Evolutionary conservation across 2,329 filamentous ascomycete genomes (phyloP).

Genomic region (Fusarium sublunatum): DNA sequence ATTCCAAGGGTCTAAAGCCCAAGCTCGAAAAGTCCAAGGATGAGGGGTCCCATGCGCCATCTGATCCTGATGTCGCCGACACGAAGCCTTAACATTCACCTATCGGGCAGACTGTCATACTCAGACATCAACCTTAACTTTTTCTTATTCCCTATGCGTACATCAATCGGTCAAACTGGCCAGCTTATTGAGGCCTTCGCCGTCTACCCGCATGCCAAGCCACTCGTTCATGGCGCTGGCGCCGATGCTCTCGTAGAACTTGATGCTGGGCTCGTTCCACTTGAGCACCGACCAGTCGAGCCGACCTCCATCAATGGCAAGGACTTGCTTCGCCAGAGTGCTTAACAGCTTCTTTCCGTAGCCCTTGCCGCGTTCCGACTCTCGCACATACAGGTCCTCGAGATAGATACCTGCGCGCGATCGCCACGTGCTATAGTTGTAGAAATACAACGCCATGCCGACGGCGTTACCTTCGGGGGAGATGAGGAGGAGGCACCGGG

Average conservation of each 20-base stretch:
- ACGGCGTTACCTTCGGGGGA: constrained; percentile 62
- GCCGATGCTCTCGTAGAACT: constrained; percentile 82
- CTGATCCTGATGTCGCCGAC: background rate
- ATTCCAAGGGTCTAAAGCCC: constrained; percentile 30
- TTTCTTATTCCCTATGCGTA: background rate
- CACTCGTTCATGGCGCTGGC: constrained; percentile 76
- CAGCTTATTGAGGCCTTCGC: constrained; percentile 71
- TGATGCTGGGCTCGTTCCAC: constrained; percentile 92
- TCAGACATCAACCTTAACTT: background rate
- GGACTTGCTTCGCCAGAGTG: constrained; percentile 81
- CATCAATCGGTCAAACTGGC: constrained; percentile 56
- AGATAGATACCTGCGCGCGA: constrained; percentile 90
- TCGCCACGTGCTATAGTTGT: constrained; percentile 96
- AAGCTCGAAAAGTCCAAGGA: constrained; percentile 38
- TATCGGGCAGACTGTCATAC: background rate
- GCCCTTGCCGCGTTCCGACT: constrained; percentile 76
- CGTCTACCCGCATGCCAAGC: constrained; percentile 80
- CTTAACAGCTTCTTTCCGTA: constrained; percentile 82
- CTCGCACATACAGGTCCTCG: constrained; percentile 89
- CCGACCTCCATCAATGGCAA: constrained; percentile 76
- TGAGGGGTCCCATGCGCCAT: background rate
- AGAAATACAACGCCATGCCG: constrained; percentile 91
- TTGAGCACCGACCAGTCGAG: constrained; percentile 92
- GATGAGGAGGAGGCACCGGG: constrained; percentile 79
- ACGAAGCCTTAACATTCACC: constrained; percentile 1